Percentiles rank a stretch among this genome's conserved stretches.
phyloP scores from a whole-genome alignment of 106 monocot genomes.

The Narthecium ossifragum region DNA sequence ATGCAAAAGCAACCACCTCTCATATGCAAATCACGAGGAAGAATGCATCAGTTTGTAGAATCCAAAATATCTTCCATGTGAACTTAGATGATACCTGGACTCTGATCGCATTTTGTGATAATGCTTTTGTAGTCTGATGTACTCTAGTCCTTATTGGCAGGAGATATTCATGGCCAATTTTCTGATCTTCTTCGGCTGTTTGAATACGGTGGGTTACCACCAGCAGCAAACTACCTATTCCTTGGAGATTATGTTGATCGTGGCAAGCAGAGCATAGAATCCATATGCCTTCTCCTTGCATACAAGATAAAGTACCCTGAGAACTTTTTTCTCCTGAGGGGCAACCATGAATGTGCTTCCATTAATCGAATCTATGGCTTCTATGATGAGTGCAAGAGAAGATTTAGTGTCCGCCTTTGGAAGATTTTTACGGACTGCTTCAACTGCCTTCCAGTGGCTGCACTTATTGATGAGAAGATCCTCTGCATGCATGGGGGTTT shows the following conservation, averaged over 20 bases:
- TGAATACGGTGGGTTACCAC: slow-evolving; percentile 17
- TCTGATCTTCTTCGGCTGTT: slow-evolving; percentile 16
- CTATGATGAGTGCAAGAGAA: slow-evolving; percentile 17
- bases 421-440: slow-evolving; percentile 17
- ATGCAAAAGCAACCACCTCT: no score
- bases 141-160: neutral
- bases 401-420: slow-evolving; percentile 20
- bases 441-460: slow-evolving; percentile 18
- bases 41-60: no score
- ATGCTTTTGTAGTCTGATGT: neutral
- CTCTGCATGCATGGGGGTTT: slow-evolving; percentile 19
- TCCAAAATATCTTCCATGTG: neutral
- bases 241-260: slow-evolving; percentile 17
- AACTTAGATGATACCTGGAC: neutral
- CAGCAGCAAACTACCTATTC: slow-evolving; percentile 14
- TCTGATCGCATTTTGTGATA: neutral
- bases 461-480: slow-evolving; percentile 19
- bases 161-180: slow-evolving; percentile 19
- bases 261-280: slow-evolving; percentile 17
- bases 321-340: slow-evolving; percentile 14
- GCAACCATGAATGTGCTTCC: slow-evolving; percentile 16
- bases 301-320: slow-evolving; percentile 17
- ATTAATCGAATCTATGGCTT: slow-evolving; percentile 18
- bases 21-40: no score
- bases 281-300: slow-evolving; percentile 15